Percentiles rank a stretch among this genome's conserved stretches.
phyloP scores from a whole-genome alignment of 2,329 filamentous ascomycete species.

The Fusarium hainanense region DNA sequence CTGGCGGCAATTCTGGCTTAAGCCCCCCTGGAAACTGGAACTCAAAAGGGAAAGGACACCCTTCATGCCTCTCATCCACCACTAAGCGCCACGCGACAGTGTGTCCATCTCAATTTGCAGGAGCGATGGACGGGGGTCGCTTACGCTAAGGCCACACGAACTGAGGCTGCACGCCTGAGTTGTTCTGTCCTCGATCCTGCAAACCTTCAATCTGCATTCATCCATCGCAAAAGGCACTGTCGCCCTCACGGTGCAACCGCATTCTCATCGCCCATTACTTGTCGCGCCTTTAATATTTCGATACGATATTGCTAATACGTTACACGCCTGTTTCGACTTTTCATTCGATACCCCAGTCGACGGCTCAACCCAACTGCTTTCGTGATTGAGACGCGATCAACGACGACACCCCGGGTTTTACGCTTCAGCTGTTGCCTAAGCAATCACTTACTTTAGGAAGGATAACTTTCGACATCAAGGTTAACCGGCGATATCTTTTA shows the following conservation, averaged over 20 bases:
- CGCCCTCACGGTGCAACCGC: slow-evolving; percentile 25
- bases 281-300: slow-evolving; percentile 1
- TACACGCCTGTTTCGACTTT: slow-evolving; percentile 9
- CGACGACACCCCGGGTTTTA: slow-evolving; percentile 9
- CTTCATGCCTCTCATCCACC: slow-evolving; percentile 8
- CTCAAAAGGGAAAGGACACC: slow-evolving; percentile 4
- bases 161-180: slow-evolving; percentile 23
- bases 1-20: slow-evolving; percentile 30
- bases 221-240: slow-evolving; percentile 29
- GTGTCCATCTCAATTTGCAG: slow-evolving; percentile 40
- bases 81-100: slow-evolving; percentile 39
- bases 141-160: slow-evolving; percentile 16
- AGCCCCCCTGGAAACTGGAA: slow-evolving; percentile 2
- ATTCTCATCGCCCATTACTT: slow-evolving; percentile 11
- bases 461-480: neutral
- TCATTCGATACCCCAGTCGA: slow-evolving; percentile 15
- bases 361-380: slow-evolving; percentile 5
- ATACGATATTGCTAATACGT: slow-evolving; percentile 10
- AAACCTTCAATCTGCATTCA: slow-evolving; percentile 37
- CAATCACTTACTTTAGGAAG: neutral
- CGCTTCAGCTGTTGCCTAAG: slow-evolving; percentile 4
- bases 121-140: slow-evolving; percentile 14
- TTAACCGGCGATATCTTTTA: neutral
- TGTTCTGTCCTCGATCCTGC: slow-evolving; percentile 24
- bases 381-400: slow-evolving; percentile 27